These are phyloP conservation scores for Neopestalotiopsis sp. DNA, from an alignment of 2,329 filamentous ascomycete genomes.

Conservation along the genomic window DNA sequence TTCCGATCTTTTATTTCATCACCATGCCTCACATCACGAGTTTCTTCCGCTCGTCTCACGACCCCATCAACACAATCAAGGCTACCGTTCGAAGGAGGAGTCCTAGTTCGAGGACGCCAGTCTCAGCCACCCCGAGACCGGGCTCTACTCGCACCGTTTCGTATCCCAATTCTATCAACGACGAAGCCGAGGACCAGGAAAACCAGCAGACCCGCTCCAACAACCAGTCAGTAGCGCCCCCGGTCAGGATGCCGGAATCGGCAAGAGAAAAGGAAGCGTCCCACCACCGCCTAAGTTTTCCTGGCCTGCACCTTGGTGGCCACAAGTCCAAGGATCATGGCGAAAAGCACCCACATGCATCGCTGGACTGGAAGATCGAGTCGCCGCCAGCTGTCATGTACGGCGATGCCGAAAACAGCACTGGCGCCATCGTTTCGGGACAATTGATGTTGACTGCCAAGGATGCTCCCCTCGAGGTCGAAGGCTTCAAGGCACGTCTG, in stretches of 20 bases:
- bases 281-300: constrained; percentile 42
- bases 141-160: constrained; percentile 40
- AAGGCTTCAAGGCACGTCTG: constrained; percentile 75
- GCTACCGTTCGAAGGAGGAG: constrained; percentile 36
- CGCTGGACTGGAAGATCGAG: constrained; percentile 70
- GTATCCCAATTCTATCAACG: constrained; percentile 42
- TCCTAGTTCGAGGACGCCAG: constrained; percentile 30
- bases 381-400: constrained; percentile 88
- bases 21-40: constrained; percentile 63
- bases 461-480: constrained; percentile 69
- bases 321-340: constrained; percentile 45
- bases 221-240: constrained; percentile 25
- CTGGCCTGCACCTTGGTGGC: constrained; percentile 46
- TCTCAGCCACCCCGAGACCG: constrained; percentile 30
- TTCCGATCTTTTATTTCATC: constrained; percentile 40
- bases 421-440: constrained; percentile 84
- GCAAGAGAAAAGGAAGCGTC: constrained; percentile 46
- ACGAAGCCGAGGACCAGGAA: constrained; percentile 36
- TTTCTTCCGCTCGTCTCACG: constrained; percentile 62
- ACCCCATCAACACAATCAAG: constrained; percentile 57
- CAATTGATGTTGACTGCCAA: constrained; percentile 77
- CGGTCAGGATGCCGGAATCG: constrained; percentile 43
- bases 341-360: constrained; percentile 42
- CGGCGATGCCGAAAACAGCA: constrained; percentile 74
- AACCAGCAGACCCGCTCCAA: constrained; percentile 16